Conservation (phyloP, 2,329 filamentous ascomycete species). For the Botrytis porri region DNA sequence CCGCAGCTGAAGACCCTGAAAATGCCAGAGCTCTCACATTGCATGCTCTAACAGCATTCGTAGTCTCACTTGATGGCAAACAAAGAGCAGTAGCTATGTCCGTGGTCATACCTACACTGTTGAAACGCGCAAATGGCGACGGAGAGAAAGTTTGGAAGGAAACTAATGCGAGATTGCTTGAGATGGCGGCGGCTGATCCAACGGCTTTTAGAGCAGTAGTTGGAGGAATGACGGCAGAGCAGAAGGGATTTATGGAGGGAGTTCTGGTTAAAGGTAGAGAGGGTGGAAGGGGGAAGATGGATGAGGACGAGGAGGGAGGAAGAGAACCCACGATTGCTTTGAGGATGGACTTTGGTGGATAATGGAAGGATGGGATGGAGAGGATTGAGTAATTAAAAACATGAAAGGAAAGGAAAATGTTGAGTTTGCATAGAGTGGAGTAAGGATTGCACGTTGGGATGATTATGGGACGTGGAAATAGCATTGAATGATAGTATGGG, state of each 20-base stretch:
- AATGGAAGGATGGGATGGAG: constrained; percentile 41
- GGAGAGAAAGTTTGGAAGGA: constrained; percentile 60
- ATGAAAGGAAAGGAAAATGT: neutral
- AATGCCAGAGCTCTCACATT: constrained; percentile 67
- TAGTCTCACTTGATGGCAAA: constrained; percentile 47
- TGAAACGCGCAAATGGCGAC: constrained; percentile 68
- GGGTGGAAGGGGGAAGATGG: constrained; percentile 40
- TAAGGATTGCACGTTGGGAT: neutral
- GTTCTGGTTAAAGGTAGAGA: constrained; percentile 67
- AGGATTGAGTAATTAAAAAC: too few relatives aligned
- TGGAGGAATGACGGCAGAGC: constrained; percentile 63
- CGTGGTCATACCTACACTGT: constrained; percentile 72
- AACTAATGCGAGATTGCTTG: constrained; percentile 72
- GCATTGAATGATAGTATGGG: neutral
- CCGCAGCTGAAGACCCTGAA: constrained; percentile 74
- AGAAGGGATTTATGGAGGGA: constrained; percentile 76
- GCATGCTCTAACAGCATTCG: constrained; percentile 73
- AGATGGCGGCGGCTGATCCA: constrained; percentile 76
- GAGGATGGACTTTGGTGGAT: constrained; percentile 81
- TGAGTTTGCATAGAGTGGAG: neutral
- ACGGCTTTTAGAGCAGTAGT: constrained; percentile 72
- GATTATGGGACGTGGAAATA: neutral
- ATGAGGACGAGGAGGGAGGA: constrained; percentile 45
- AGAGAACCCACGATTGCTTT: constrained; percentile 81
- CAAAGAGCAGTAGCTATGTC: constrained; percentile 63